A percentile compares a stretch with the other conserved stretches of the same genome.
Conservation (phyloP, 73 alveolate genomes). For the Blepharisma stoltei region DNA sequence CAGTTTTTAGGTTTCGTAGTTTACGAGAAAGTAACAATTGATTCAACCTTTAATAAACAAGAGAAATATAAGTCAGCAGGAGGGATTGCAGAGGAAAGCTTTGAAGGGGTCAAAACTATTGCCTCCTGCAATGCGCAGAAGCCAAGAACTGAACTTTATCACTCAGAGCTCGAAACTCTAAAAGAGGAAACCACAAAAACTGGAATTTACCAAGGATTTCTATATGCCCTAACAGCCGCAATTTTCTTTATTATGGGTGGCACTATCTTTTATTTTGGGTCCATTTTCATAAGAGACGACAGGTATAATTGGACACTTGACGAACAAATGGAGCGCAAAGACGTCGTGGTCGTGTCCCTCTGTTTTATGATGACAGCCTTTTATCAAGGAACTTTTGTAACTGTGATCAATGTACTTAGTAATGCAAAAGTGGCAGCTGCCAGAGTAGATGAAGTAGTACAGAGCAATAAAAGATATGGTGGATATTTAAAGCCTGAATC, state of each 20-base stretch:
- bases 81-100: neutral
- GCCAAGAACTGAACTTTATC: neutral
- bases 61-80: neutral
- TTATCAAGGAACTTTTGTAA: slow-evolving; percentile 41
- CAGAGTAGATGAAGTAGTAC: slow-evolving; percentile 38
- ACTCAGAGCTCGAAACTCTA: too few species aligned
- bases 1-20: neutral
- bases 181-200: too few species aligned
- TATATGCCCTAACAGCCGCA: too few species aligned
- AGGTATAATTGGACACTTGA: too few species aligned
- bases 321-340: too few species aligned
- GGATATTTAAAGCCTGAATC: slow-evolving; percentile 12
- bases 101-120: neutral
- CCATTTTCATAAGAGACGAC: too few species aligned
- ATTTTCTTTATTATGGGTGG: too few species aligned
- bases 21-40: neutral
- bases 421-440: slow-evolving; percentile 55
- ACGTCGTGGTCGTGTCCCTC: too few species aligned
- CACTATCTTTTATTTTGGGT: too few species aligned
- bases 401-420: slow-evolving; percentile 49
- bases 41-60: neutral
- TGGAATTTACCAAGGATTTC: too few species aligned
- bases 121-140: neutral
- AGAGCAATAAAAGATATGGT: slow-evolving; percentile 27
- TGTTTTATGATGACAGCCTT: too few species aligned